A percentile compares a stretch with the other conserved stretches of the same genome.
Conservation (phyloP, 306 rosid species). For the Fragaria iinumae region DNA sequence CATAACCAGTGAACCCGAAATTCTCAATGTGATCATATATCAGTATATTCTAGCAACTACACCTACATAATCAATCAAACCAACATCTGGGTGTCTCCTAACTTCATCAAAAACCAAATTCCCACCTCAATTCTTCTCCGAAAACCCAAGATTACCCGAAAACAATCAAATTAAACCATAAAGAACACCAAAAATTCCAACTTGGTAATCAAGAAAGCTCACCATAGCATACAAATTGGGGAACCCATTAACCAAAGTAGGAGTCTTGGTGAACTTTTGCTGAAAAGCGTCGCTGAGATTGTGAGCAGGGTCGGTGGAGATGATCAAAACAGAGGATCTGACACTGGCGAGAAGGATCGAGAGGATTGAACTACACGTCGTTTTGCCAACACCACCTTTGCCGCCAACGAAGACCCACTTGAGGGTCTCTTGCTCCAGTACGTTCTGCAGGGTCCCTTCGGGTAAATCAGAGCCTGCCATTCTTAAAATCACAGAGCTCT, state of each 20-base stretch:
- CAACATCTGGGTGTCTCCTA: slow-evolving; percentile 14
- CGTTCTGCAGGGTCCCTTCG: slow-evolving; percentile 74
- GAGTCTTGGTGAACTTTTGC: slow-evolving; percentile 84
- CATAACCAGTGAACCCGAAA: not conserved
- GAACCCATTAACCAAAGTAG: slow-evolving; percentile 90
- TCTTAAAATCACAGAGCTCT: not conserved
- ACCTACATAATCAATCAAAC: not conserved
- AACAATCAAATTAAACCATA: not conserved
- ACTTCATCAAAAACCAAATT: slow-evolving; percentile 17
- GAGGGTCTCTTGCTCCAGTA: slow-evolving; percentile 73
- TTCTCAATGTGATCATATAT: not conserved
- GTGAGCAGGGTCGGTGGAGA: slow-evolving; percentile 99
- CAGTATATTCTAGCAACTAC: not conserved
- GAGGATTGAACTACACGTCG: slow-evolving; percentile 90
- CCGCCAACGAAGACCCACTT: slow-evolving; percentile 99
- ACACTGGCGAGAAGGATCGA: slow-evolving; percentile 79
- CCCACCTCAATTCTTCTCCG: not conserved
- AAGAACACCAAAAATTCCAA: not conserved
- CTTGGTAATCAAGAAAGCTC: not conserved
- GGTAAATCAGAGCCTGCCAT: slow-evolving; percentile 43
- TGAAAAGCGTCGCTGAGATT: slow-evolving; percentile 98
- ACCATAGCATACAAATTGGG: slow-evolving; percentile 95
- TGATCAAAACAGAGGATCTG: slow-evolving; percentile 83
- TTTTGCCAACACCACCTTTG: slow-evolving; percentile 96
- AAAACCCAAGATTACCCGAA: not conserved